Conservation (phyloP, 1,139 yeast species). For the Spathaspora sp. region DNA sequence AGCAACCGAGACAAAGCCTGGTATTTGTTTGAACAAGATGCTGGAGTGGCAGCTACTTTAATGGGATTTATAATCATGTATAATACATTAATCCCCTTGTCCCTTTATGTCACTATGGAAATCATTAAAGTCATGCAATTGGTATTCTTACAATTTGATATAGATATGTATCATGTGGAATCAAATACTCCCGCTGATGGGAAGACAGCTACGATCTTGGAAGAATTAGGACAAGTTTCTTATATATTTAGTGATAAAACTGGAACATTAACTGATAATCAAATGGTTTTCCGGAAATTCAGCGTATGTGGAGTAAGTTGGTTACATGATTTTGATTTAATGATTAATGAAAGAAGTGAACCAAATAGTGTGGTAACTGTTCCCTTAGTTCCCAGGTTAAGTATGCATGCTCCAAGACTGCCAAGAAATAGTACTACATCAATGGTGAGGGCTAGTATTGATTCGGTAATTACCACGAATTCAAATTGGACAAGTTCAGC, state of each 20-base stretch:
- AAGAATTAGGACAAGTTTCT: conserved; percentile 95
- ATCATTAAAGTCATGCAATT: conserved; percentile 87
- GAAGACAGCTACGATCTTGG: conserved; percentile 91
- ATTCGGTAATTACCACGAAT: conserved; percentile 17
- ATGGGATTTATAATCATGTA: conserved; percentile 98
- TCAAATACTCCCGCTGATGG: conserved; percentile 93
- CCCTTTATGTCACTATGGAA: conserved; percentile 95
- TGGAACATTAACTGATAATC: conserved; percentile 91
- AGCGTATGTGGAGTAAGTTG: conserved; percentile 87
- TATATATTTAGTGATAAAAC: conserved; percentile 95
- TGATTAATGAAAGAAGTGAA: conserved; percentile 25
- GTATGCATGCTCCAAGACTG: conserved; percentile 21
- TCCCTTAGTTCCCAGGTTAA: conserved; percentile 11
- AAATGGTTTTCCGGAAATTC: conserved; percentile 82
- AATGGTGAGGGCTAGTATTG: conserved; percentile 33
- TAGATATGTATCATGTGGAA: conserved; percentile 88
- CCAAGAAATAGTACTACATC: conserved; percentile 34
- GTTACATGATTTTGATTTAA: conserved; percentile 72
- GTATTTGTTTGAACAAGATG: conserved; percentile 75
- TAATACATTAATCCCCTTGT: conserved; percentile 91
- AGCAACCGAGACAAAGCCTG: conserved; percentile 54
- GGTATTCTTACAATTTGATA: conserved; percentile 77
- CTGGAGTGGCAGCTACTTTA: conserved; percentile 84
- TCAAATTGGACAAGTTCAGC: conserved; percentile 38
- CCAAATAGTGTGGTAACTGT: conserved; percentile 12